Evolutionary conservation across 148 eudicot species (phyloP).

Genomic region (Amaranthus hypochondriacus): DNA sequence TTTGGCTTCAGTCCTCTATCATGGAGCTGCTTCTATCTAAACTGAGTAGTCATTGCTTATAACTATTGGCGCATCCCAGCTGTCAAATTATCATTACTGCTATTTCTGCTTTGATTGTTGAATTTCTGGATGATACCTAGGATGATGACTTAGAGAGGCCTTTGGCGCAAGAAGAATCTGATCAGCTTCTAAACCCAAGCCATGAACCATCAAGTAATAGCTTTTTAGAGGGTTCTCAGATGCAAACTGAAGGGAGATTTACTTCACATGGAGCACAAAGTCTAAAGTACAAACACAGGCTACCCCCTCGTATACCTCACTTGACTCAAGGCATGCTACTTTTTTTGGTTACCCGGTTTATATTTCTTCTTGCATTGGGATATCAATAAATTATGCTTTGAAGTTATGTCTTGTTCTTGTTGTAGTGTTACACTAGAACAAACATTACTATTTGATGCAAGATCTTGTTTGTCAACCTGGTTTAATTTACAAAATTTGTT

Average conservation of each 20-base stretch:
- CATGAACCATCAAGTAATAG: constrained; percentile 35
- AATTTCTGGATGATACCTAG: constrained; percentile 29
- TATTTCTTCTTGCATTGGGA: constrained; percentile 4
- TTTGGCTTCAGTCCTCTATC: background rate
- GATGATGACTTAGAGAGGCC: constrained; percentile 87
- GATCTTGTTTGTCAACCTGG: background rate
- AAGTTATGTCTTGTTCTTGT: background rate
- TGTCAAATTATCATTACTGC: background rate
- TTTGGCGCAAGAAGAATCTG: constrained; percentile 57
- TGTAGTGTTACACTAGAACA: background rate
- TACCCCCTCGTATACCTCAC: constrained; percentile 41
- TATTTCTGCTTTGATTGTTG: background rate
- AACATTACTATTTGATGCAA: background rate
- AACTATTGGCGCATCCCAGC: background rate
- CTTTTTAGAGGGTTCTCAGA: constrained; percentile 30
- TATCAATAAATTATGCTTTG: background rate
- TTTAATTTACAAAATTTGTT: background rate
- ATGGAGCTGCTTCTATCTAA: background rate
- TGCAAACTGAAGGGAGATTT: constrained; percentile 38
- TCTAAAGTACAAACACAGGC: constrained; percentile 39
- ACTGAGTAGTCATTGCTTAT: background rate
- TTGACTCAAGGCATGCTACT: constrained; percentile 52
- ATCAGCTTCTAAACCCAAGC: constrained; percentile 29
- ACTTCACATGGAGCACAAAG: constrained; percentile 39
- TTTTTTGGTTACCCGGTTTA: background rate